Conservation (phyloP, 2,329 filamentous ascomycete species). For the Verticillium longisporum region DNA sequence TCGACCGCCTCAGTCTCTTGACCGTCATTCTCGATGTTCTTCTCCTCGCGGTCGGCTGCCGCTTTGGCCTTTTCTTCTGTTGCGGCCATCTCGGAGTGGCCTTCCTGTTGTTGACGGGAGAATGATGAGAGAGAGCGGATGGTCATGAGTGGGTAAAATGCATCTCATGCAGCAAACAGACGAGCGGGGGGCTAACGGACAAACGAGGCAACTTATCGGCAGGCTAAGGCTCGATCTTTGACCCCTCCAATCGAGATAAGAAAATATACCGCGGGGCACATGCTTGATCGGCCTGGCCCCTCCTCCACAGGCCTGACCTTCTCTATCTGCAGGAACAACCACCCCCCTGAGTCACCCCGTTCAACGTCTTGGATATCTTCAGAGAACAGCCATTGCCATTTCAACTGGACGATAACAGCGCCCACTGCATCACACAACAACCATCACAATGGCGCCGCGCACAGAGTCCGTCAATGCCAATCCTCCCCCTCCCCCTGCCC, state of each 20-base stretch:
- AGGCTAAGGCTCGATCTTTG: background rate
- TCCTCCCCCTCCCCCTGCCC: background rate
- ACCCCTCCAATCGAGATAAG: background rate
- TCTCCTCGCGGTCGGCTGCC: background rate
- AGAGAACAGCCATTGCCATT: background rate
- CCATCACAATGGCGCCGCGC: constrained; percentile 18
- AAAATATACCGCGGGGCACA: background rate
- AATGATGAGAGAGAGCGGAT: background rate
- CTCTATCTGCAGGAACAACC: background rate
- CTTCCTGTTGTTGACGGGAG: constrained; percentile 5
- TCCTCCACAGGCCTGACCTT: background rate
- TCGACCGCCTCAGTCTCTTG: constrained; percentile 23
- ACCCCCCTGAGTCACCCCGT: background rate
- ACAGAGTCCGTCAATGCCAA: constrained; percentile 18
- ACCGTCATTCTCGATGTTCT: constrained; percentile 5
- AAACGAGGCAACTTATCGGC: background rate
- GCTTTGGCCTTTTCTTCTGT: constrained; percentile 5
- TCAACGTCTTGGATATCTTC: background rate
- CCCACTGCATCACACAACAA: background rate
- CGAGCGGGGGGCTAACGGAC: background rate
- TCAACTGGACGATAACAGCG: too few relatives aligned
- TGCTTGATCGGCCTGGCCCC: background rate
- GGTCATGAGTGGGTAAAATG: background rate
- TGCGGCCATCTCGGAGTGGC: constrained; percentile 5
- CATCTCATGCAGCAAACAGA: background rate